A percentile compares a stretch with the other conserved stretches of the same genome.
Conservation (phyloP, 257 asterid genomes). For the Plantago major region DNA sequence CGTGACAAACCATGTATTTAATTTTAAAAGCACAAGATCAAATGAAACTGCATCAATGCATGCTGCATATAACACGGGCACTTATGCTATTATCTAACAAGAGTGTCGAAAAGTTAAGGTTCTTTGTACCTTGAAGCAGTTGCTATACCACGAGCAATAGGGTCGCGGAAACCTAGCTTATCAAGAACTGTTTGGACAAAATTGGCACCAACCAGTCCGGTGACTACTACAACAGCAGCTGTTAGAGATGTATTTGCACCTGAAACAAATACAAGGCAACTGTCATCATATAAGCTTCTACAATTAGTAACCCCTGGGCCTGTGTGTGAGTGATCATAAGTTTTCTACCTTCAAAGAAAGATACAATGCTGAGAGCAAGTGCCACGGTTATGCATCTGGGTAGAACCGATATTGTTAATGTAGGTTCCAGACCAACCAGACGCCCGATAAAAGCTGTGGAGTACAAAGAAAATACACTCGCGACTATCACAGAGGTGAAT, state of each 20-base stretch:
- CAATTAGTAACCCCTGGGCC: neutral
- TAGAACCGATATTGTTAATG: constrained; percentile 65
- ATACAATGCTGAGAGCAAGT: constrained; percentile 91
- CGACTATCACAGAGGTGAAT: constrained; percentile 71
- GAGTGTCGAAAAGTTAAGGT: neutral
- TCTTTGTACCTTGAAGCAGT: constrained; percentile 83
- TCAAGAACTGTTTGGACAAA: constrained; percentile 83
- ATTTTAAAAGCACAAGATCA: no score
- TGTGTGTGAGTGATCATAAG: neutral
- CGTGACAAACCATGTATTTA: no score
- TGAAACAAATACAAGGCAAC: constrained; percentile 22
- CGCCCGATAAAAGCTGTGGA: constrained; percentile 91
- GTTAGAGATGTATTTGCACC: constrained; percentile 97
- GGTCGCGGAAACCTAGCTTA: constrained; percentile 79
- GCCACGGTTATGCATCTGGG: constrained; percentile 99
- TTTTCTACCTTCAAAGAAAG: constrained; percentile 79
- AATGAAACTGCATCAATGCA: no score
- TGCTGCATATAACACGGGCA: no score
- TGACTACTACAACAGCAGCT: constrained; percentile 93
- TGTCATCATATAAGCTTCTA: neutral
- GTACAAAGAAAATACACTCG: constrained; percentile 79
- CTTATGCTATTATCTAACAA: no score
- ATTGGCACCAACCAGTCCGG: constrained; percentile 94
- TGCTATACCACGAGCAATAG: constrained; percentile 97
- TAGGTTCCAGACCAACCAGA: constrained; percentile 67